Base-by-base conservation (phyloP, 352 stramenopile genomes). In the Globisporangium middletonii region DNA sequence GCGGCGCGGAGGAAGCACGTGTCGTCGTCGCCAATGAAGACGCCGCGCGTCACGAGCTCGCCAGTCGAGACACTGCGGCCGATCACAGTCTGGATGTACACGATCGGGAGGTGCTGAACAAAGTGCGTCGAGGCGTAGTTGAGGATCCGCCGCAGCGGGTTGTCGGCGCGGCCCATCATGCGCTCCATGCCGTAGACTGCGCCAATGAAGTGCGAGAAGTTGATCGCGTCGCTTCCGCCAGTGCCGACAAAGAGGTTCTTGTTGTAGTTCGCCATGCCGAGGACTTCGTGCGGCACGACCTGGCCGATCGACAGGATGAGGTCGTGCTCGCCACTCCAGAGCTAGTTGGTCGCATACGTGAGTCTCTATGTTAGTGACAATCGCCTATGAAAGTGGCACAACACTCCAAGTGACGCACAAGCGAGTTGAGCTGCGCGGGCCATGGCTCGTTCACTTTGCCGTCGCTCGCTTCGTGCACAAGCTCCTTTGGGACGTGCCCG, bases 251-350 rank as follows among this genome's bases (percentile, higher is more conserved):
- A 98, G 19, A 99, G 77, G 67, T 99, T 99, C 75, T 99, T 99
- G 83, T 98, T 99, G 76, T 93, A 98, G 73, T 99, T 99, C n/a
- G 96, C 95, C 96, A 99, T 99, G 16, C 96, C 95, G 85, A 97
- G 97, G 33, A 98, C 96, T 72, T 99, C 95, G 62, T 99, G 96
- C 2, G 96, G 96, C 11, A 98, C 95, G 18, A 99, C 94, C 77
- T 99, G 96, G 26, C 96, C 96, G 64, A 99, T 97, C 9, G 92
- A 98, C 5, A 99, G 59, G 26, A 99, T 88, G 19, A 98, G 64
- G 57, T 98, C 87, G 71, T 97, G 88, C 4, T 79, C 59, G 26
- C 95, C 96, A 27, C 96, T 88, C 94, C 94, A 98, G 12, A 94
- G 60, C 84, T 94, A 50, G 19, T 42, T 41, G 4, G 16, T 23